Conservation (phyloP, 176 grass and related monocot species). For the Areca catechu region DNA sequence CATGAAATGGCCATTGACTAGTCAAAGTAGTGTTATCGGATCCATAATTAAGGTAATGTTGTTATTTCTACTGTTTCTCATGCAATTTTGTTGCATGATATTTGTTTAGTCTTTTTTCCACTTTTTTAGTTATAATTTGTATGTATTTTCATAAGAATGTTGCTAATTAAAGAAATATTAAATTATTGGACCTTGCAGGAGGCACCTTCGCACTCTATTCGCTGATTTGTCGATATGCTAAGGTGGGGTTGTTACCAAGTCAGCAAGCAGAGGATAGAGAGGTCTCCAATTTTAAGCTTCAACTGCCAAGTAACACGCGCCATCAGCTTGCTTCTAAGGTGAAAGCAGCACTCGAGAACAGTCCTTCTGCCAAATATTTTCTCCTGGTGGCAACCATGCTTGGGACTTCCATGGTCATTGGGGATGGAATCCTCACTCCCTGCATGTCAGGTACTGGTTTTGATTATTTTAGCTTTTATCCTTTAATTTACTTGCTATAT, state of each 20-base stretch:
- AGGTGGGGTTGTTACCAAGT: conserved; percentile 62
- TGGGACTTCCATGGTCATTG: conserved; percentile 80
- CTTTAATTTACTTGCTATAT: background rate
- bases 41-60: too few relatives aligned
- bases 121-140: background rate
- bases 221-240: conserved; percentile 63
- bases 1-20: too few relatives aligned
- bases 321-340: conserved; percentile 38
- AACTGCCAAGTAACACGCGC: conserved; percentile 19
- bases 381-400: conserved; percentile 64
- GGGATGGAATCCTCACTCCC: conserved; percentile 66
- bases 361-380: conserved; percentile 26
- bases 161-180: background rate
- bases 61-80: too few relatives aligned
- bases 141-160: background rate
- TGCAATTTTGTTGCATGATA: background rate
- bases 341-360: conserved; percentile 50
- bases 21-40: too few relatives aligned
- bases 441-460: conserved; percentile 46
- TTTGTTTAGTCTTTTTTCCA: background rate
- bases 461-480: background rate
- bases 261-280: conserved; percentile 62
- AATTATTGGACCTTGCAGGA: conserved; percentile 18
- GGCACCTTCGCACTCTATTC: conserved; percentile 83
- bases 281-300: conserved; percentile 49